A percentile compares a stretch with the other conserved stretches of the same genome.
Conservation (phyloP, 2,329 filamentous ascomycete genomes). For the Cladosporium cucumerinum region DNA sequence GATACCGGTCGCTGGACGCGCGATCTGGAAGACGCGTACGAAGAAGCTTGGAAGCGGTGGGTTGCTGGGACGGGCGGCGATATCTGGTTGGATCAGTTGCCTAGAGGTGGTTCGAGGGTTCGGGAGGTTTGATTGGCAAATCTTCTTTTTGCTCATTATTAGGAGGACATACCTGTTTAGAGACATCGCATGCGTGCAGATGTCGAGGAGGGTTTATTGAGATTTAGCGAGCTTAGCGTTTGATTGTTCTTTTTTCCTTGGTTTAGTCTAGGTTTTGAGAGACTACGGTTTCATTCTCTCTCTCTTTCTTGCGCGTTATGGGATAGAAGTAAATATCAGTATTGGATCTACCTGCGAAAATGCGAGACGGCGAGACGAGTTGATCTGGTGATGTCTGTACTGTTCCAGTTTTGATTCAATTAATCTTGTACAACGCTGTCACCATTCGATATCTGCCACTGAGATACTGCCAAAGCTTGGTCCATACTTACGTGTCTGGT, state of each 20-base stretch:
- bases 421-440: neutral
- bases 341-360: neutral
- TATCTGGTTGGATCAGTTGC: constrained; percentile 65
- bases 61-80: constrained; percentile 83
- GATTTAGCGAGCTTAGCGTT: neutral
- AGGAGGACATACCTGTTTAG: neutral
- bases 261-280: neutral
- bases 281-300: neutral
- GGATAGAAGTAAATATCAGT: neutral
- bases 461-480: too few relatives aligned
- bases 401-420: neutral
- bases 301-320: neutral
- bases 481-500: too few relatives aligned
- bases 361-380: neutral
- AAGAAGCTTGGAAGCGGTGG: constrained; percentile 85
- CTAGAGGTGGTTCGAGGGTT: constrained; percentile 1
- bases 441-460: too few relatives aligned
- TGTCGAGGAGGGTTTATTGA: neutral
- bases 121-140: neutral
- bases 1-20: constrained; percentile 87
- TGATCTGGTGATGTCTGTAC: too few relatives aligned
- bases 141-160: neutral
- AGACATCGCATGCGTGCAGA: neutral
- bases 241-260: neutral
- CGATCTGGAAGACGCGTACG: constrained; percentile 85